Evolutionary conservation across 2,329 filamentous ascomycete species (phyloP).

Genomic region (Colletotrichum siamense): DNA sequence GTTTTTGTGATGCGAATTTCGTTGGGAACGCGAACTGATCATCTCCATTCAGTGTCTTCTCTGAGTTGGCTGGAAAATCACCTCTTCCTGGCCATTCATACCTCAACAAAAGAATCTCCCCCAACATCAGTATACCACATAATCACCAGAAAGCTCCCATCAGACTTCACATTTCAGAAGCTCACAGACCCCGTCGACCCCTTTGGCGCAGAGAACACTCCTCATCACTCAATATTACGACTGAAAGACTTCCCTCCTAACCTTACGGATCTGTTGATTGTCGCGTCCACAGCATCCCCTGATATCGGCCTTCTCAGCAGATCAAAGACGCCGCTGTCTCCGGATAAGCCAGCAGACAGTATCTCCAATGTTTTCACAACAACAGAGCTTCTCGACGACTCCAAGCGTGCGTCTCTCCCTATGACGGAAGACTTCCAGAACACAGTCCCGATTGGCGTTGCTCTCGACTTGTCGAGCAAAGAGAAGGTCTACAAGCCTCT

Average conservation of each 20-base stretch:
- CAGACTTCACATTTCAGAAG: constrained; percentile 74
- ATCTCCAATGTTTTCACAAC: constrained; percentile 75
- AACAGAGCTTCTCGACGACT: constrained; percentile 76
- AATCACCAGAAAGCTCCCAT: constrained; percentile 69
- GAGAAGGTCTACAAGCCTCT: constrained; percentile 82
- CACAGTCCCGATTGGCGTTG: constrained; percentile 79
- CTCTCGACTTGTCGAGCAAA: constrained; percentile 82
- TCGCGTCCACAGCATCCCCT: constrained; percentile 80
- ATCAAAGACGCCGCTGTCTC: constrained; percentile 71
- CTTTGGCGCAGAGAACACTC: constrained; percentile 68
- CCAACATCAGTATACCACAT: constrained; percentile 79
- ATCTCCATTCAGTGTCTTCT: constrained; percentile 74
- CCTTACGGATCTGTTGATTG: constrained; percentile 80
- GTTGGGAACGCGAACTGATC: constrained; percentile 30
- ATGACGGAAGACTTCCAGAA: constrained; percentile 72
- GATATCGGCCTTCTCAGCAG: constrained; percentile 82
- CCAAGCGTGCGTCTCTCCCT: constrained; percentile 76
- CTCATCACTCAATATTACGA: constrained; percentile 80
- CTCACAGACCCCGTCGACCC: constrained; percentile 77
- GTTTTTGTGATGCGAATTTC: constrained; percentile 29
- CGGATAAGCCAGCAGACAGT: constrained; percentile 61
- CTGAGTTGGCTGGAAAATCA: constrained; percentile 90
- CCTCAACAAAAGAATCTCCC: constrained; percentile 62
- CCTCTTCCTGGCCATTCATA: constrained; percentile 82
- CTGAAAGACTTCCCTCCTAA: constrained; percentile 82